phyloP scores from a whole-genome alignment of 2,329 filamentous ascomycete species.

The Aspergillus tubingensis region DNA sequence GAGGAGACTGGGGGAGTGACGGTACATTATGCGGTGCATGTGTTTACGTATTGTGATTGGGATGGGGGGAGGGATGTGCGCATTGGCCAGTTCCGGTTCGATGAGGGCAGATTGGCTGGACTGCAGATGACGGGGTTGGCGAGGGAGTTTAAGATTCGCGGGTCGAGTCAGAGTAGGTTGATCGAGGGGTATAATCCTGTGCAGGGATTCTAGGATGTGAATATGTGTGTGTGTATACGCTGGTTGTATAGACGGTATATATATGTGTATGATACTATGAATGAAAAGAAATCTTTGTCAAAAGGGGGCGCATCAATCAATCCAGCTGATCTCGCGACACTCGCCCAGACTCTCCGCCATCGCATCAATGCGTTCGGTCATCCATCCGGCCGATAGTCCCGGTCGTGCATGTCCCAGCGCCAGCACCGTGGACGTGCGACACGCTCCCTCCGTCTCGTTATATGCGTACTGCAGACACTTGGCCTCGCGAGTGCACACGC shows the following conservation, averaged over 20 bases:
- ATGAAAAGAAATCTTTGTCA: background rate
- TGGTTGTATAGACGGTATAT: background rate
- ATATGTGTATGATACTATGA: background rate
- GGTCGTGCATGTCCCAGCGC: background rate
- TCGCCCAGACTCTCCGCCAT: slow-evolving; percentile 8
- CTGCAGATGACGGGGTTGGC: slow-evolving; percentile 5
- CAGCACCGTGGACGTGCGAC: slow-evolving; percentile 1
- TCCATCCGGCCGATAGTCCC: slow-evolving; percentile 11
- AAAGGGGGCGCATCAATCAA: background rate
- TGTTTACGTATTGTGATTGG: slow-evolving; percentile 6
- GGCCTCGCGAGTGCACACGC: slow-evolving; percentile 4
- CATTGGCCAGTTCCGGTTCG: background rate
- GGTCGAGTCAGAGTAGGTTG: background rate
- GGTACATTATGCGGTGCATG: slow-evolving; percentile 5
- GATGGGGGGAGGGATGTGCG: background rate
- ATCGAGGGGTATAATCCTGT: background rate
- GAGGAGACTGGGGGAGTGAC: background rate
- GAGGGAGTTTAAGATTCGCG: slow-evolving; percentile 4
- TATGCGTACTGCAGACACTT: slow-evolving; percentile 10
- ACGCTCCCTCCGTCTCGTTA: background rate
- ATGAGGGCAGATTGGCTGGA: background rate
- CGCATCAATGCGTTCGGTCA: slow-evolving; percentile 12
- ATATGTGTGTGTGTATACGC: background rate
- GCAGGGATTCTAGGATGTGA: background rate
- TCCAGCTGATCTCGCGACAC: slow-evolving; percentile 11